These are phyloP conservation scores for Neurospora africana DNA, from an alignment of 495 filamentous ascomycete species.

Conservation along the genomic window DNA sequence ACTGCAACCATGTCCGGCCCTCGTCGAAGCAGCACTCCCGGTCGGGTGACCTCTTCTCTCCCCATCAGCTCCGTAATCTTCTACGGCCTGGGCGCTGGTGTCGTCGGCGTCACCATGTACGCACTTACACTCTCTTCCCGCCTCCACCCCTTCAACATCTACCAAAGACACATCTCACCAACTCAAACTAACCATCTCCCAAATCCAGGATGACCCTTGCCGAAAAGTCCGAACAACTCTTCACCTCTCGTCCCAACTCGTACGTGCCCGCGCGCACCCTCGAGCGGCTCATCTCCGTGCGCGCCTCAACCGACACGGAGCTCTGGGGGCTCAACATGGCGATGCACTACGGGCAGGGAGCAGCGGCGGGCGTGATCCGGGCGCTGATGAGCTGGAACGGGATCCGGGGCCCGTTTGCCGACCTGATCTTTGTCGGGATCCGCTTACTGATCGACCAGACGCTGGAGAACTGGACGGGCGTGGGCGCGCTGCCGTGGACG, in stretches of 20 bases:
- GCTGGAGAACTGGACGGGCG: constrained; percentile 22
- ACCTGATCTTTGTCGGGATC: constrained; percentile 20
- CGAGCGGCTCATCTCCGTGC: not conserved
- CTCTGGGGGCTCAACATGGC: constrained; percentile 11
- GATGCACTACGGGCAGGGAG: constrained; percentile 18
- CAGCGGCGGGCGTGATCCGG: constrained; percentile 8
- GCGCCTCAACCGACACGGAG: not conserved
- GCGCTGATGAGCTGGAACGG: constrained; percentile 18
- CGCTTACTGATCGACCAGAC: constrained; percentile 23
- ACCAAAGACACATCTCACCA: not conserved
- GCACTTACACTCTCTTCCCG: not conserved
- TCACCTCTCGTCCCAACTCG: constrained; percentile 8
- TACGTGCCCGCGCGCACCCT: constrained; percentile 9
- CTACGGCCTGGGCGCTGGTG: constrained; percentile 5
- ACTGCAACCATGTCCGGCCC: not conserved
- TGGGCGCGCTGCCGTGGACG: constrained; percentile 16
- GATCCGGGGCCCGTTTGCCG: constrained; percentile 23
- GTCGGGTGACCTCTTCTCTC: not conserved
- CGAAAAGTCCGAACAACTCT: constrained; percentile 5
- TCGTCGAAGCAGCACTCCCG: not conserved
- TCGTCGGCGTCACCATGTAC: constrained; percentile 8
- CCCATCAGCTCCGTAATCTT: constrained; percentile 1
- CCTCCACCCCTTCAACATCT: not conserved
- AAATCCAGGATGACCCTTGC: constrained; percentile 4
- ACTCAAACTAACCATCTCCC: not conserved